phyloP scores from a whole-genome alignment of 768 basidiomycete genomes.

The Xerocomellus dryophilus region DNA sequence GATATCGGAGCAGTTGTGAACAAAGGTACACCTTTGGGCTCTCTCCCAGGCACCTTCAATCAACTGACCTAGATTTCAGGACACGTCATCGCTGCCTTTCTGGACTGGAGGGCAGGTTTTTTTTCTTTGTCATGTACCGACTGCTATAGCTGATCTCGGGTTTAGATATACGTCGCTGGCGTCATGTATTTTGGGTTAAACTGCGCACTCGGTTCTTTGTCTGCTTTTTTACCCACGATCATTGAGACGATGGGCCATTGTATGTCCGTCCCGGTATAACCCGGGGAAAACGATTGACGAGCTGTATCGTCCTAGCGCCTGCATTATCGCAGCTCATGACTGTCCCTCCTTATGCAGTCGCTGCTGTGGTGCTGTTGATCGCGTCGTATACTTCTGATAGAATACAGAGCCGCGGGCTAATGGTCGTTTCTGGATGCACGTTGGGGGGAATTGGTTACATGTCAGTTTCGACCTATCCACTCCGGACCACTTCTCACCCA shows the following conservation, averaged over 20 bases:
- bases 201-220: constrained; percentile 46
- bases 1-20: constrained; percentile 44
- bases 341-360: constrained; percentile 52
- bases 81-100: constrained; percentile 43
- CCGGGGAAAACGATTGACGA: not conserved
- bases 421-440: constrained; percentile 29
- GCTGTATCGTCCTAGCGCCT: constrained; percentile 30
- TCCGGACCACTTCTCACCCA: not conserved
- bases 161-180: constrained; percentile 44
- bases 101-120: constrained; percentile 42
- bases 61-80: constrained; percentile 22
- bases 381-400: constrained; percentile 43
- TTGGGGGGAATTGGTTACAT: constrained; percentile 42
- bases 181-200: constrained; percentile 49
- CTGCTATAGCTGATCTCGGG: constrained; percentile 3
- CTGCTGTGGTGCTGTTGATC: constrained; percentile 35
- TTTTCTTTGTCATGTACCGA: not conserved
- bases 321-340: constrained; percentile 49
- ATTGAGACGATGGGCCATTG: constrained; percentile 49
- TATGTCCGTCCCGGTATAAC: constrained; percentile 20
- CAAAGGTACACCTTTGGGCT: constrained; percentile 26
- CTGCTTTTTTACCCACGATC: constrained; percentile 55
- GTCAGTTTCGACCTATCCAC: constrained; percentile 20
- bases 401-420: constrained; percentile 41
- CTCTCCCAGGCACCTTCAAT: not conserved